A percentile compares a stretch with the other conserved stretches of the same genome.
Conservation (phyloP, 2,329 filamentous ascomycete species). For the Teratosphaeria nubilosa region DNA sequence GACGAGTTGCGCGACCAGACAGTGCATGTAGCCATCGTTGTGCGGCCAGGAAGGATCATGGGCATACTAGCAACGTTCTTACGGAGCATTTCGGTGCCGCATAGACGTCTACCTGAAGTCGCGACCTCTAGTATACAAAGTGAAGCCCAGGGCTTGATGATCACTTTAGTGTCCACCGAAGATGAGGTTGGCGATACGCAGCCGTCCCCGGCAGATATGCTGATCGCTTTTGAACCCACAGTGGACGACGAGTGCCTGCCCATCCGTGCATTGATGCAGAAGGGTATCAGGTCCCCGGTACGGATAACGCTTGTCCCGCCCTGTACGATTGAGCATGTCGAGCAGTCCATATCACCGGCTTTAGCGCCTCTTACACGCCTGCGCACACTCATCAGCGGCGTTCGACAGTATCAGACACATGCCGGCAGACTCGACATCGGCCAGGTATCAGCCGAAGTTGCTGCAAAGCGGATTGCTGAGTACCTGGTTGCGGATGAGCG, state of each 20-base stretch:
- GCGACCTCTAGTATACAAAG: not conserved
- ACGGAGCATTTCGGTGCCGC: conserved; percentile 13
- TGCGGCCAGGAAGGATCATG: conserved; percentile 18
- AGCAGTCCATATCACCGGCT: conserved; percentile 26
- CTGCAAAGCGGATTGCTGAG: conserved; percentile 14
- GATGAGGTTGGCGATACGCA: conserved; percentile 14
- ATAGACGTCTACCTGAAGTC: conserved; percentile 1
- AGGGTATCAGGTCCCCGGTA: not conserved
- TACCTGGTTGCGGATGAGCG: conserved; percentile 8
- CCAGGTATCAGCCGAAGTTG: conserved; percentile 11
- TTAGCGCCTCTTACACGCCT: conserved; percentile 19
- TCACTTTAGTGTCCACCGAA: conserved; percentile 28
- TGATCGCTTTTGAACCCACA: conserved; percentile 32
- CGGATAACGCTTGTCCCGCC: conserved; percentile 29
- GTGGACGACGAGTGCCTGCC: conserved; percentile 7
- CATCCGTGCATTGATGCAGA: conserved; percentile 17
- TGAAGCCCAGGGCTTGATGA: conserved; percentile 9
- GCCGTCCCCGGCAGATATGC: conserved; percentile 24
- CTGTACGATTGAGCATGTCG: conserved; percentile 34
- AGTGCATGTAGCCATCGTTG: conserved; percentile 22
- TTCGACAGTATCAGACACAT: conserved; percentile 25
- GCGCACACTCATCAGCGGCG: conserved; percentile 28
- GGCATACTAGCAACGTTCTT: conserved; percentile 26
- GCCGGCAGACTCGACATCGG: conserved; percentile 24
- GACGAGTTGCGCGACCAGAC: conserved; percentile 14